Evolutionary conservation across 768 basidiomycete species (phyloP).

Genomic region (Amylocystis lapponica): DNA sequence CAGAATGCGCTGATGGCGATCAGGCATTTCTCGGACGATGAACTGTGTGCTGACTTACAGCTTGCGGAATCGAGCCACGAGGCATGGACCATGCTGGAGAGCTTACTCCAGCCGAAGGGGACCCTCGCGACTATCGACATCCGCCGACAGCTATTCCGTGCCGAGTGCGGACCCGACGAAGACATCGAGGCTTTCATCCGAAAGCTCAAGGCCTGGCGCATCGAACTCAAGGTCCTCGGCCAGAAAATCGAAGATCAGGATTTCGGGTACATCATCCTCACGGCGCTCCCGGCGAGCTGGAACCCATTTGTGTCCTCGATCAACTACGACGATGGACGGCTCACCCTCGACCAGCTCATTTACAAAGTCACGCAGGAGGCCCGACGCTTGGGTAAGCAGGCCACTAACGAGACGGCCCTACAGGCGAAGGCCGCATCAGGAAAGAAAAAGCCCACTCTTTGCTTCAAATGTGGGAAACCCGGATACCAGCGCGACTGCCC

Average conservation of each 20-base stretch:
- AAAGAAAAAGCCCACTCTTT: not conserved
- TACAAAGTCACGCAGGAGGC: no score
- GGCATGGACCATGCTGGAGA: conserved; percentile 24
- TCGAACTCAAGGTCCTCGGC: conserved; percentile 20
- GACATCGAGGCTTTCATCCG: conserved; percentile 29
- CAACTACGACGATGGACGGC: conserved; percentile 10
- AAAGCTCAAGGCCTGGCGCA: conserved; percentile 18
- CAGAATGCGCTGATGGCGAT: conserved; percentile 27
- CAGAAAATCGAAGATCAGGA: conserved; percentile 22
- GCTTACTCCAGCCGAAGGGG: conserved; percentile 25
- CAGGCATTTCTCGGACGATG: conserved; percentile 22
- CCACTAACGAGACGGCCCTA: not conserved
- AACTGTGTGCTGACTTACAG: conserved; percentile 24
- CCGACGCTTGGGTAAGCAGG: not conserved
- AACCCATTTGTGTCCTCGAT: no score
- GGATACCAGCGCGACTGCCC: conserved; percentile 6
- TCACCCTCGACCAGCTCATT: no score
- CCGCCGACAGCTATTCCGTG: conserved; percentile 22
- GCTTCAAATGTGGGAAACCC: conserved; percentile 6
- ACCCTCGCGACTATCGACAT: conserved; percentile 21
- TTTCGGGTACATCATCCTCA: conserved; percentile 27
- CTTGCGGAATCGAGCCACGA: conserved; percentile 17
- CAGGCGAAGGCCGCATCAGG: not conserved
- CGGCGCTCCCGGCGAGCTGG: conserved; percentile 30
- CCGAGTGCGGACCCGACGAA: conserved; percentile 22